phyloP scores from a whole-genome alignment of 305 asterid genomes.

The Withania somnifera region DNA sequence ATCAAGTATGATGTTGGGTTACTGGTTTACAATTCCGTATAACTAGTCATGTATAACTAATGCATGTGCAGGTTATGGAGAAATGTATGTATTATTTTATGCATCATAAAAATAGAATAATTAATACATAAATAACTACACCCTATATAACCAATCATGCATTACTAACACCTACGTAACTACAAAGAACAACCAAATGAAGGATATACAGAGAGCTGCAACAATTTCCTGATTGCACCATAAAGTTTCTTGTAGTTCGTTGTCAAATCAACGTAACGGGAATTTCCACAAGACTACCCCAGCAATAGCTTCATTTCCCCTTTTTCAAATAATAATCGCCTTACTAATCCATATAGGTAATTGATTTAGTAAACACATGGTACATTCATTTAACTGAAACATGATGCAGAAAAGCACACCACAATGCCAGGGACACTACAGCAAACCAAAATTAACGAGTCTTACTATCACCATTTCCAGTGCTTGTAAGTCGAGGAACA shows the following conservation, averaged over 20 bases:
- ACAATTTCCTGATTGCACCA: background rate
- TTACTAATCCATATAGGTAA: background rate
- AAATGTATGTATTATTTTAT: too few species aligned
- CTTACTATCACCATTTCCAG: background rate
- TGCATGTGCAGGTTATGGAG: too few species aligned
- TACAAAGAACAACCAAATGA: background rate
- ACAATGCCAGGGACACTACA: background rate
- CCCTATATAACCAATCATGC: too few species aligned
- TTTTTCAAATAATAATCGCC: background rate
- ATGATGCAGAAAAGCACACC: background rate
- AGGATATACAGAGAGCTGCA: background rate
- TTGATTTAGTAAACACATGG: background rate
- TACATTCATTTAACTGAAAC: background rate
- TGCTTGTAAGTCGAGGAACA: conserved; percentile 26
- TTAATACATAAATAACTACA: too few species aligned
- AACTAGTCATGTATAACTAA: too few species aligned
- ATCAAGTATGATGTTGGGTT: too few species aligned
- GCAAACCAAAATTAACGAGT: background rate
- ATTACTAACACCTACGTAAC: background rate
- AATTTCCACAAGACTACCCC: background rate
- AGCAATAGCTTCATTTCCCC: background rate
- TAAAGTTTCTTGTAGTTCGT: background rate
- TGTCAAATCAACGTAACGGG: background rate
- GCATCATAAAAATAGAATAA: too few species aligned
- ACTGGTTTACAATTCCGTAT: too few species aligned